Percentiles rank a stretch among this genome's conserved stretches.
These are phyloP conservation scores for Podosphaera leucotricha DNA, from an alignment of 2,329 filamentous ascomycete genomes.

Conservation along the genomic window DNA sequence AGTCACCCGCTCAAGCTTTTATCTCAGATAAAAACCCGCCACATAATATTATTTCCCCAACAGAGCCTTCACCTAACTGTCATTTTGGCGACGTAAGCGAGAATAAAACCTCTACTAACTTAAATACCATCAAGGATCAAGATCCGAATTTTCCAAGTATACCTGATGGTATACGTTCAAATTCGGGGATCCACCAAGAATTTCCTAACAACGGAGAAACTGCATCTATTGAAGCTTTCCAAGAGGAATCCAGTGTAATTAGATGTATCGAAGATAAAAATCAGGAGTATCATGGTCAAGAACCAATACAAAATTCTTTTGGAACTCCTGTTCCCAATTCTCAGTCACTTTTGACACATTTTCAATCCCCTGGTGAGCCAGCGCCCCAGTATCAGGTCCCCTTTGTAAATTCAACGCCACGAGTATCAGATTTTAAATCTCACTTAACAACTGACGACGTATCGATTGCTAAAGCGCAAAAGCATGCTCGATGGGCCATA, in stretches of 20 bases:
- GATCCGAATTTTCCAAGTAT: conserved; percentile 8
- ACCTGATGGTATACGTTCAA: conserved; percentile 9
- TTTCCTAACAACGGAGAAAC: conserved; percentile 10
- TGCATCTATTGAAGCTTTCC: conserved; percentile 9
- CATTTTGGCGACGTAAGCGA: not conserved
- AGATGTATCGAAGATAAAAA: not conserved
- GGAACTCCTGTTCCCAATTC: not conserved
- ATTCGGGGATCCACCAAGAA: conserved; percentile 14
- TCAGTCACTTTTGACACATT: not conserved
- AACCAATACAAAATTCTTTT: not conserved
- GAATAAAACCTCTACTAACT: conserved; percentile 25
- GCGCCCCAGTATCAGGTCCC: not conserved
- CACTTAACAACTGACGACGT: conserved; percentile 33
- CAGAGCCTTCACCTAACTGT: conserved; percentile 18
- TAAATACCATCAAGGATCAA: conserved; percentile 12
- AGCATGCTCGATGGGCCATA: conserved; percentile 92
- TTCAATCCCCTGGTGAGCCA: not conserved
- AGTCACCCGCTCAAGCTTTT: not conserved
- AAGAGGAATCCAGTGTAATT: conserved; percentile 2
- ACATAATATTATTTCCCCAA: conserved; percentile 21
- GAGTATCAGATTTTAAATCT: not conserved
- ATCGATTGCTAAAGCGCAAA: conserved; percentile 59
- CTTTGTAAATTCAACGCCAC: not conserved
- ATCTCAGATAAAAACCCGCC: not conserved
- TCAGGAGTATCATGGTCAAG: not conserved